These are phyloP conservation scores for Diphasiastrum complanatum DNA, from an alignment of 83 land plant species.

Conservation along the genomic window DNA sequence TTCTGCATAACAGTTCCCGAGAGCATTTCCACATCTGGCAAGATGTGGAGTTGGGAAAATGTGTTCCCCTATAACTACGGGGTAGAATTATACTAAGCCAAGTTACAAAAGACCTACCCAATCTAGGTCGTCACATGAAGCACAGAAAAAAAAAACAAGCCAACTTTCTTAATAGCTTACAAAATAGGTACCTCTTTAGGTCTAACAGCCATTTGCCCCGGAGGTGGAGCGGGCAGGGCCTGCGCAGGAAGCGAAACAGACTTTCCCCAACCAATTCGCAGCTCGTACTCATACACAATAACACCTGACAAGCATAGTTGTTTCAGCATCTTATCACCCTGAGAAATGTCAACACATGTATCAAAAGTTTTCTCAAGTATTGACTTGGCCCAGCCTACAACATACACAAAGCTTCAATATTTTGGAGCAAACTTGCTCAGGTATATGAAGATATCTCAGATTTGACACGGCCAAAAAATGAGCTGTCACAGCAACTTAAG, in stretches of 20 bases:
- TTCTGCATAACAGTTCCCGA: too few relatives aligned
- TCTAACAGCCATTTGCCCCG: constrained; percentile 98
- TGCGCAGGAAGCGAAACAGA: constrained; percentile 95
- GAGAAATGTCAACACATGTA: neutral
- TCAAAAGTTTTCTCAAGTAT: neutral
- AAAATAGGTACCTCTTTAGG: constrained; percentile 67
- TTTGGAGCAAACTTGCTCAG: neutral
- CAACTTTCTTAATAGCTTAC: too few relatives aligned
- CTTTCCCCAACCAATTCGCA: constrained; percentile 99
- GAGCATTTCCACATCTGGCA: too few relatives aligned
- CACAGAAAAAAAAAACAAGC: too few relatives aligned
- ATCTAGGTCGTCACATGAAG: too few relatives aligned
- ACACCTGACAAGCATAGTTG: constrained; percentile 46
- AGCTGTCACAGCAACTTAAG: neutral
- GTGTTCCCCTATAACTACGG: too few relatives aligned
- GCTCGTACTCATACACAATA: constrained; percentile 87
- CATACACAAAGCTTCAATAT: neutral
- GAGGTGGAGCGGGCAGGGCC: constrained; percentile 98
- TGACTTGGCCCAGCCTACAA: neutral
- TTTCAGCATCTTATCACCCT: neutral
- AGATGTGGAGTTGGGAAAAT: too few relatives aligned
- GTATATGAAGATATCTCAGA: neutral
- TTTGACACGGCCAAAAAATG: neutral
- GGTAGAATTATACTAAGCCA: too few relatives aligned
- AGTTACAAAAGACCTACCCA: too few relatives aligned